phyloP scores from a whole-genome alignment of 2,329 filamentous ascomycete genomes.

The Fusarium solani-melongenae region DNA sequence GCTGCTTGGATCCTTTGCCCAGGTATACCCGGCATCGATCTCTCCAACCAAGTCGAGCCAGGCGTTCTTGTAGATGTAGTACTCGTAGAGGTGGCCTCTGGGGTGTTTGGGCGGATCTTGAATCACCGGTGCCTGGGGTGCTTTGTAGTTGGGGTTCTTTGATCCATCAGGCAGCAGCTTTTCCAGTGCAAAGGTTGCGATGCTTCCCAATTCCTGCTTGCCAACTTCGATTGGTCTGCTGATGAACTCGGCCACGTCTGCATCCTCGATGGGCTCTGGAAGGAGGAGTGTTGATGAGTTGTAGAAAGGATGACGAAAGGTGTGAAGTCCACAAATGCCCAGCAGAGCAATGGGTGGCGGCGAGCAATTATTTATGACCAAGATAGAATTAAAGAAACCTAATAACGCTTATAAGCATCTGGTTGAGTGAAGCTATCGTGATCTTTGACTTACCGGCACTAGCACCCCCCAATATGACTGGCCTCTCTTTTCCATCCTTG shows the following conservation, averaged over 20 bases:
- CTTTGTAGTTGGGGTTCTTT: constrained; percentile 39
- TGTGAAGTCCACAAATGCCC: constrained; percentile 50
- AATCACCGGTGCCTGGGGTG: neutral
- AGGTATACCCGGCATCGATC: constrained; percentile 48
- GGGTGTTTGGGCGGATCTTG: neutral
- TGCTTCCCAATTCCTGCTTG: constrained; percentile 15
- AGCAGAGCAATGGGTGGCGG: constrained; percentile 48
- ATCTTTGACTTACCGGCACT: constrained; percentile 45
- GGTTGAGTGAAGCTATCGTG: neutral
- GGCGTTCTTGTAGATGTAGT: constrained; percentile 47
- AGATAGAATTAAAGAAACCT: constrained; percentile 48
- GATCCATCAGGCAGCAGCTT: constrained; percentile 42
- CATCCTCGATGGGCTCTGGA: constrained; percentile 41
- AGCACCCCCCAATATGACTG: constrained; percentile 48
- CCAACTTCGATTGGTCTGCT: constrained; percentile 41
- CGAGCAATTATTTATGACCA: constrained; percentile 44
- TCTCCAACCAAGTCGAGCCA: constrained; percentile 43
- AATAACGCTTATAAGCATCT: neutral
- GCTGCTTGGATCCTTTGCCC: constrained; percentile 32
- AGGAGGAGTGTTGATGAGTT: constrained; percentile 47
- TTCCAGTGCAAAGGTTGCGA: constrained; percentile 39
- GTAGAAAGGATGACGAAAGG: constrained; percentile 51
- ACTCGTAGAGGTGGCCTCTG: constrained; percentile 47
- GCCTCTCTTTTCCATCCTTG: constrained; percentile 20
- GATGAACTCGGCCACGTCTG: constrained; percentile 39